Evolutionary conservation across 495 filamentous ascomycete species (phyloP).

Genomic region (Penicillium lagena): DNA sequence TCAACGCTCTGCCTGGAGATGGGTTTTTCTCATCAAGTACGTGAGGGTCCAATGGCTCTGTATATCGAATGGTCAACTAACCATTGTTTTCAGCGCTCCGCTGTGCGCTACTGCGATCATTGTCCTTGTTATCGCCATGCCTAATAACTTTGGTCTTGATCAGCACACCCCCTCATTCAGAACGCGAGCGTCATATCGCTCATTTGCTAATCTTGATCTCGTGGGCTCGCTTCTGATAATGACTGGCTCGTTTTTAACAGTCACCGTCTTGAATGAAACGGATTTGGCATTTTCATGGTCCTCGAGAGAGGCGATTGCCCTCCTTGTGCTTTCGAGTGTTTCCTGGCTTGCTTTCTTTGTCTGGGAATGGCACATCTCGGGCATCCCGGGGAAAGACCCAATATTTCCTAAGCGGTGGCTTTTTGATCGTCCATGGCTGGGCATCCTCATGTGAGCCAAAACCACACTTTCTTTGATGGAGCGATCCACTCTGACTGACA

Average conservation of each 20-base stretch:
- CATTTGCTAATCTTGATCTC: constrained; percentile 38
- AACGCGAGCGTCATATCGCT: not conserved
- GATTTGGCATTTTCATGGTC: constrained; percentile 40
- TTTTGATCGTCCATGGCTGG: constrained; percentile 25
- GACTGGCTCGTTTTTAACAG: constrained; percentile 46
- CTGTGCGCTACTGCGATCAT: constrained; percentile 15
- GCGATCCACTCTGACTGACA: not conserved
- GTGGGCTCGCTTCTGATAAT: constrained; percentile 50
- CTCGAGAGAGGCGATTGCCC: constrained; percentile 35
- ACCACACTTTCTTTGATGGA: not conserved
- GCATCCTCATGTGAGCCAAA: constrained; percentile 23
- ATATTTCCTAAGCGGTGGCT: constrained; percentile 32
- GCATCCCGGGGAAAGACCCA: constrained; percentile 19
- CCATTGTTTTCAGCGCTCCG: not conserved
- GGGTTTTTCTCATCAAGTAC: constrained; percentile 59
- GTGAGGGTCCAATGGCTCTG: not conserved
- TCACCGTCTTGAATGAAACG: constrained; percentile 53
- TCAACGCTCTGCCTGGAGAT: constrained; percentile 48
- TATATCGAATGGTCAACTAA: too few species aligned
- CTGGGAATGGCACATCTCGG: constrained; percentile 31
- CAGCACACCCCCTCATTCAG: constrained; percentile 20
- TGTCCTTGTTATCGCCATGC: constrained; percentile 18
- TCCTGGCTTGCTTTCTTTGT: constrained; percentile 30
- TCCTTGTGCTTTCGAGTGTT: constrained; percentile 26
- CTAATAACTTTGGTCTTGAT: constrained; percentile 17